A percentile compares a stretch with the other conserved stretches of the same genome.
Evolutionary conservation across 2,329 filamentous ascomycete genomes (phyloP).

Genomic region (Ascosphaera pollenicola): DNA sequence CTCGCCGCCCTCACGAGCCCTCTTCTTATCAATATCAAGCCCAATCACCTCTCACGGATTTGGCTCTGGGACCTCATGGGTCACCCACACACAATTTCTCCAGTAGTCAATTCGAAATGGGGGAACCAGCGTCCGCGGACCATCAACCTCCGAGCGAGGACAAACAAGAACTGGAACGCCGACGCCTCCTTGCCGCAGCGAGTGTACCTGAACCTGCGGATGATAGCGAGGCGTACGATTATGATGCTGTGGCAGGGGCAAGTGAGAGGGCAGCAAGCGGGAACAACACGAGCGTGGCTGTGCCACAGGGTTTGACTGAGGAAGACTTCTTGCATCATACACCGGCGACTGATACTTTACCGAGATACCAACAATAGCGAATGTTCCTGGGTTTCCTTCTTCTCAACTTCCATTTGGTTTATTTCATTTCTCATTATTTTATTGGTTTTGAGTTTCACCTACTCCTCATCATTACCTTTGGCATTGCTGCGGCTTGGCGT

Average conservation of each 20-base stretch:
- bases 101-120: slow-evolving; percentile 6
- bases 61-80: too few relatives aligned
- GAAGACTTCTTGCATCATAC: slow-evolving; percentile 25
- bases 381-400: neutral
- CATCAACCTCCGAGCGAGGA: slow-evolving; percentile 30
- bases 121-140: too few relatives aligned
- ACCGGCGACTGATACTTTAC: slow-evolving; percentile 18
- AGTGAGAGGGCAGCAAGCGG: slow-evolving; percentile 1
- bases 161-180: slow-evolving; percentile 55
- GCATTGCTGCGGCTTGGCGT: too few relatives aligned
- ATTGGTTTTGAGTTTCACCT: too few relatives aligned
- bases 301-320: slow-evolving; percentile 36
- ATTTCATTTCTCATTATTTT: too few relatives aligned
- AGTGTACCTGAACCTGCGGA: slow-evolving; percentile 30
- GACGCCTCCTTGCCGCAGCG: slow-evolving; percentile 38
- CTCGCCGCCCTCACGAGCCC: too few relatives aligned
- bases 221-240: slow-evolving; percentile 1
- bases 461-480: too few relatives aligned
- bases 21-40: slow-evolving; percentile 15
- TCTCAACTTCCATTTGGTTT: neutral
- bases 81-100: too few relatives aligned
- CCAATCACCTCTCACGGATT: slow-evolving; percentile 2
- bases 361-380: slow-evolving; percentile 21
- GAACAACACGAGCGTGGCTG: slow-evolving; percentile 15
- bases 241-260: slow-evolving; percentile 7